These are phyloP conservation scores for Pelargonium australe DNA, from an alignment of 441 rosid genomes.

Conservation along the genomic window DNA sequence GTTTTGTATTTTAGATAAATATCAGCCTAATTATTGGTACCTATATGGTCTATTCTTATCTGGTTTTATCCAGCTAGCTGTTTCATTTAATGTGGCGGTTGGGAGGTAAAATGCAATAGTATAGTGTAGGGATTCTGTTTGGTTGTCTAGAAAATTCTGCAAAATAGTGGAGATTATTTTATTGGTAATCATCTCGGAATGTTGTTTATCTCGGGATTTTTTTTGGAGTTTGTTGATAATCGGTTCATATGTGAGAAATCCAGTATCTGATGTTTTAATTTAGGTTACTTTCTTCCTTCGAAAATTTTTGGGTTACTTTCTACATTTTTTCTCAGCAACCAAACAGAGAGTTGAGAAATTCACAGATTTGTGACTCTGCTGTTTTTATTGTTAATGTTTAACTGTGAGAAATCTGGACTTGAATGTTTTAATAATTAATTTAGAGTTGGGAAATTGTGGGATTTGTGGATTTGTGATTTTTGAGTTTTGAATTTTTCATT, in stretches of 20 bases:
- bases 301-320: not conserved
- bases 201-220: not conserved
- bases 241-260: too few species aligned
- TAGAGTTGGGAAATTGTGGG: not conserved
- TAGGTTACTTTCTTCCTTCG: too few species aligned
- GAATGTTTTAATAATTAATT: not conserved
- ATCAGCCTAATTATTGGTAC: too few species aligned
- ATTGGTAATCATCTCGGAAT: not conserved
- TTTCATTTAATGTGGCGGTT: too few species aligned
- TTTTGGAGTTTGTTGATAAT: too few species aligned
- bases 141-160: not conserved
- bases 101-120: too few species aligned
- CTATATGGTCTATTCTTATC: too few species aligned
- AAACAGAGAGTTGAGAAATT: slow-evolving; percentile 4
- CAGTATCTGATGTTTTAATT: too few species aligned
- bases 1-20: too few species aligned
- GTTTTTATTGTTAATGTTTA: not conserved
- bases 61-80: too few species aligned
- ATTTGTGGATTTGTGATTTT: not conserved
- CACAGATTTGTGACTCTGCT: too few species aligned
- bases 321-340: slow-evolving; percentile 18
- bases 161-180: not conserved
- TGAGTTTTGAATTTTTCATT: not conserved
- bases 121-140: not conserved
- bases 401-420: not conserved